Percentiles rank a stretch among this genome's conserved stretches.
phyloP scores from a whole-genome alignment of 257 asterid species.

The Jaltomata sinuosa region DNA sequence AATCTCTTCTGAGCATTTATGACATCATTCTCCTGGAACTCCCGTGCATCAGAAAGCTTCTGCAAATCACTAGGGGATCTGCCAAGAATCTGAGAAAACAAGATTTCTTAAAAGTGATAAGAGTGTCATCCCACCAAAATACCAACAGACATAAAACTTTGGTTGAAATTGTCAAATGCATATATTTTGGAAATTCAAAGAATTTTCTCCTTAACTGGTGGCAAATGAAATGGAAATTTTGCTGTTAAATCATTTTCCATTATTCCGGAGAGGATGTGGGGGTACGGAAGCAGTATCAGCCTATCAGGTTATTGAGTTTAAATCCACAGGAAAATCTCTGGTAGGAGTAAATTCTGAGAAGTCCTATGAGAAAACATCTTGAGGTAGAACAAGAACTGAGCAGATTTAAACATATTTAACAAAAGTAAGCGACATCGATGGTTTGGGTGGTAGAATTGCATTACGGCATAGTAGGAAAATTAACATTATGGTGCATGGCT shows the following conservation, averaged over 20 bases:
- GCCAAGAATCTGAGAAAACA: conserved; percentile 35
- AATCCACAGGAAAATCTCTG: background rate
- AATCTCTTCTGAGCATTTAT: conserved; percentile 52
- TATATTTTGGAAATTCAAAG: background rate
- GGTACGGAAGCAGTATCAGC: background rate
- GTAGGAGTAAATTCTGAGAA: background rate
- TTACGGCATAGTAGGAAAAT: background rate
- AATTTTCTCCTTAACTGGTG: background rate
- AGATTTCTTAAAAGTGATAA: background rate
- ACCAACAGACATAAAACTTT: background rate
- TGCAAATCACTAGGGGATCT: conserved; percentile 27
- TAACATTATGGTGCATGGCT: background rate
- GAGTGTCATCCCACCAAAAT: background rate
- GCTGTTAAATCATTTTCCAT: background rate
- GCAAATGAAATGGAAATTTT: background rate
- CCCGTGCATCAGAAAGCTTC: conserved; percentile 65
- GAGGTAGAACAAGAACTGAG: background rate
- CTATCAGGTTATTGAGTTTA: background rate
- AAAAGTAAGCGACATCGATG: background rate
- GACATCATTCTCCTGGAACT: conserved; percentile 76
- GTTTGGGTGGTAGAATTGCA: background rate
- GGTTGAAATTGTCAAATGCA: background rate
- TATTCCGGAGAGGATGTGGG: background rate
- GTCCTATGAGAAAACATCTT: background rate
- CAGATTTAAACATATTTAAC: background rate